A percentile compares a stretch with the other conserved stretches of the same genome.
Conservation (phyloP, 495 filamentous ascomycete genomes). For the Lentithecium fluviatile region DNA sequence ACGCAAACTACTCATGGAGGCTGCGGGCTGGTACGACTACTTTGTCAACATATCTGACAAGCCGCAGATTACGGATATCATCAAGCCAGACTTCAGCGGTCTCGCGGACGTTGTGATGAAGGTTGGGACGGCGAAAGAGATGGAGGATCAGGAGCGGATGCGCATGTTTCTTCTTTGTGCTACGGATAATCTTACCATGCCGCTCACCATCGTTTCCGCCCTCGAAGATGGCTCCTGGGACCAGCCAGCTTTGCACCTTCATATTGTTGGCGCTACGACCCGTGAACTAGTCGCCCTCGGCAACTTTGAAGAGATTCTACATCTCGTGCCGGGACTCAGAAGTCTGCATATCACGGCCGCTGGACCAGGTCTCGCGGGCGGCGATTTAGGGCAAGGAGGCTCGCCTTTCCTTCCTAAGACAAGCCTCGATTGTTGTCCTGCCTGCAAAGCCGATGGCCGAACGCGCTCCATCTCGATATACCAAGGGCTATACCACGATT, state of each 20-base stretch:
- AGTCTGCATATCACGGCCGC: slow-evolving; percentile 8
- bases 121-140: neutral
- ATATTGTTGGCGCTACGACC: slow-evolving; percentile 14
- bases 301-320: slow-evolving; percentile 22
- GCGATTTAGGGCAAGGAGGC: neutral
- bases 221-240: slow-evolving; percentile 12
- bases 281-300: slow-evolving; percentile 10
- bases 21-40: slow-evolving; percentile 18
- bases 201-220: slow-evolving; percentile 17
- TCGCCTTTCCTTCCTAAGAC: neutral
- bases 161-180: slow-evolving; percentile 17
- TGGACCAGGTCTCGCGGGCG: neutral
- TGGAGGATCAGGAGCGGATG: slow-evolving; percentile 11
- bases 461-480: slow-evolving; percentile 6
- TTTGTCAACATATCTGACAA: slow-evolving; percentile 19
- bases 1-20: slow-evolving; percentile 1
- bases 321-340: slow-evolving; percentile 13
- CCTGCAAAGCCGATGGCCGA: slow-evolving; percentile 6
- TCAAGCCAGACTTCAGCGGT: slow-evolving; percentile 11
- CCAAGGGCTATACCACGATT: slow-evolving; percentile 23
- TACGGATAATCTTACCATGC: slow-evolving; percentile 23
- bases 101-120: neutral
- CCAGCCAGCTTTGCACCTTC: slow-evolving; percentile 11
- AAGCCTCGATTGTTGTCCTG: slow-evolving; percentile 15
- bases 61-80: neutral